Percentiles rank a stretch among this genome's conserved stretches.
phyloP scores from a whole-genome alignment of 371 early-diverging fungal species.

The Actinomucor elegans region DNA sequence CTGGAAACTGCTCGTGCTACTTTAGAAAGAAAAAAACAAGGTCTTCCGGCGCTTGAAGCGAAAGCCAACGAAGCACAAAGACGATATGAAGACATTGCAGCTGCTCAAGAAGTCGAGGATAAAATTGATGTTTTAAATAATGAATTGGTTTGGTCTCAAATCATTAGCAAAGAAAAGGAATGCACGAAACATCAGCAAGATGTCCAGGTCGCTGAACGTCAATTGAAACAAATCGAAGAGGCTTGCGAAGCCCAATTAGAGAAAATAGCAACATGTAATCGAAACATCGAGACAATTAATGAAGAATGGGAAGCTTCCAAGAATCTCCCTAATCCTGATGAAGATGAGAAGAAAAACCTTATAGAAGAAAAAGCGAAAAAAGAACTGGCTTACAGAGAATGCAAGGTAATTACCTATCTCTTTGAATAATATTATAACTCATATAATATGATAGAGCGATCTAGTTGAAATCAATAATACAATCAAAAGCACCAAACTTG shows the following conservation, averaged over 20 bases:
- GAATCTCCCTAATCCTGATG: slow-evolving; percentile 2
- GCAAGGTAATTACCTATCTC: background rate
- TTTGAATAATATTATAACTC: background rate
- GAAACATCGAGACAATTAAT: background rate
- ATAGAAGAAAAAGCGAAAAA: background rate
- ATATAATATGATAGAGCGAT: slow-evolving; percentile 1
- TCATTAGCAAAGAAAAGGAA: slow-evolving; percentile 59
- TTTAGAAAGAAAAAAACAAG: slow-evolving; percentile 55
- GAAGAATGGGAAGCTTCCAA: slow-evolving; percentile 11
- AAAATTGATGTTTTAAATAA: slow-evolving; percentile 61
- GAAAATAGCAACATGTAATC: background rate
- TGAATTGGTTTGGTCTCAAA: slow-evolving; percentile 78
- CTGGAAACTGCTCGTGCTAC: slow-evolving; percentile 60
- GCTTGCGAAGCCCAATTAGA: slow-evolving; percentile 15
- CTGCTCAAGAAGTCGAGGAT: slow-evolving; percentile 62
- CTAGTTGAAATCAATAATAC: slow-evolving; percentile 5
- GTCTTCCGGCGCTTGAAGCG: slow-evolving; percentile 61
- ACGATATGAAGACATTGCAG: slow-evolving; percentile 63
- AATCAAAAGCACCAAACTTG: slow-evolving; percentile 26
- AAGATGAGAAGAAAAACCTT: slow-evolving; percentile 3
- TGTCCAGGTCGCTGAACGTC: slow-evolving; percentile 6
- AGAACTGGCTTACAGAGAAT: background rate
- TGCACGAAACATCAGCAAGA: slow-evolving; percentile 30
- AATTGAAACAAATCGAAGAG: slow-evolving; percentile 10
- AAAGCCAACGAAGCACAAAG: slow-evolving; percentile 62